A percentile compares a stretch with the other conserved stretches of the same genome.
phyloP scores from a whole-genome alignment of 345 rosid genomes.

The Alliaria petiolata region DNA sequence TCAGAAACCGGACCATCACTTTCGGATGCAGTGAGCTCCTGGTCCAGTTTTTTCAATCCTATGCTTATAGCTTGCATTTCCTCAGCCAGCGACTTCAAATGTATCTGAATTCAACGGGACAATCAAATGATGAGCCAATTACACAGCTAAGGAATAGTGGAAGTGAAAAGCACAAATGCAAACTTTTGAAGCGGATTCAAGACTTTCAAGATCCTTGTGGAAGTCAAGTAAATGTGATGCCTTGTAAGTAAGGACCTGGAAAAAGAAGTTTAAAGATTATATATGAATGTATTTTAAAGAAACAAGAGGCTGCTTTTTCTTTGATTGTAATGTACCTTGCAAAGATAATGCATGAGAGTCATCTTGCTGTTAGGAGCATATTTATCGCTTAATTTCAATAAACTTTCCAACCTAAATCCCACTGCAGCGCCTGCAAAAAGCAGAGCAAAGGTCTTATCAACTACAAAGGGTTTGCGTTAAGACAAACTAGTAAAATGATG shows the following conservation, averaged over 20 bases:
- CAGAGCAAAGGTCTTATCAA: slow-evolving; percentile 3
- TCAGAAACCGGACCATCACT: slow-evolving; percentile 94
- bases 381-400: slow-evolving; percentile 84
- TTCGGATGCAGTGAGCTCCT: slow-evolving; percentile 83
- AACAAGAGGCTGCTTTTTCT: too few relatives aligned
- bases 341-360: slow-evolving; percentile 98
- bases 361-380: slow-evolving; percentile 89
- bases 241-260: slow-evolving; percentile 75
- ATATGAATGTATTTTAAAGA: not conserved
- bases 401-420: slow-evolving; percentile 98
- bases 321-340: slow-evolving; percentile 56
- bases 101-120: slow-evolving; percentile 59
- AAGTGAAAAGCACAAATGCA: slow-evolving; percentile 11
- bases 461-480: slow-evolving; percentile 1
- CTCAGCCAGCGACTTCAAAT: slow-evolving; percentile 90
- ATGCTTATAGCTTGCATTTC: slow-evolving; percentile 99
- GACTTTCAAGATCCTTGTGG: slow-evolving; percentile 74
- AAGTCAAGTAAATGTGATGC: slow-evolving; percentile 74
- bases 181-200: slow-evolving; percentile 90
- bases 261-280: not conserved
- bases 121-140: slow-evolving; percentile 4
- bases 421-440: slow-evolving; percentile 80
- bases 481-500: too few relatives aligned
- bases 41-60: slow-evolving; percentile 91
- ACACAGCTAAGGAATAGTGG: not conserved